A percentile compares a stretch with the other conserved stretches of the same genome.
Conservation (phyloP, 441 rosid species). For the Aleurites moluccanus region DNA sequence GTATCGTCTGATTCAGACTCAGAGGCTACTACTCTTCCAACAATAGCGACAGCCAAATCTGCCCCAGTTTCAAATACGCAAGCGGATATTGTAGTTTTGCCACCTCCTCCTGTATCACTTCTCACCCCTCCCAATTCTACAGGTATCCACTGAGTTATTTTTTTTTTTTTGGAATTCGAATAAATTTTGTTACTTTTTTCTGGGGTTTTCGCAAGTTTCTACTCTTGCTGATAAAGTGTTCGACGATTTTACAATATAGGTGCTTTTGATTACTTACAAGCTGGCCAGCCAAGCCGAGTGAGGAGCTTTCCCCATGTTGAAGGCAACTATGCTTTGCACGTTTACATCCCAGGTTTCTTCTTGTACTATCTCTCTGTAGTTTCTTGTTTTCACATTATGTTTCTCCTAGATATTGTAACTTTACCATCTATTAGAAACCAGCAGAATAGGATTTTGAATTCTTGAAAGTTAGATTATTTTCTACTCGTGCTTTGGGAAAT, state of each 20-base stretch:
- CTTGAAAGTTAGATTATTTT: neutral
- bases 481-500: neutral
- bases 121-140: conserved; percentile 54
- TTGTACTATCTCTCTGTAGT: neutral
- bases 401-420: neutral
- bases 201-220: neutral
- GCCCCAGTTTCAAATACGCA: conserved; percentile 1
- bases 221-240: conserved; percentile 23
- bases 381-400: neutral
- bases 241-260: conserved; percentile 33
- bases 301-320: conserved; percentile 84
- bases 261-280: conserved; percentile 31
- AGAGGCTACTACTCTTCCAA: conserved; percentile 26
- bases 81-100: conserved; percentile 35
- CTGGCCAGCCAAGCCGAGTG: conserved; percentile 49
- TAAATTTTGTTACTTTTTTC: neutral
- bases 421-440: neutral
- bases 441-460: neutral
- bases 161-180: neutral
- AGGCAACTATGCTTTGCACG: conserved; percentile 88
- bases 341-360: conserved; percentile 73
- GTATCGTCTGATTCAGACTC: conserved; percentile 58
- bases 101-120: conserved; percentile 81
- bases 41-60: conserved; percentile 1
- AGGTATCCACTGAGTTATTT: conserved; percentile 33